These are phyloP conservation scores for Oryza meridionalis DNA, from an alignment of 176 grass and related monocot species.

Conservation along the genomic window DNA sequence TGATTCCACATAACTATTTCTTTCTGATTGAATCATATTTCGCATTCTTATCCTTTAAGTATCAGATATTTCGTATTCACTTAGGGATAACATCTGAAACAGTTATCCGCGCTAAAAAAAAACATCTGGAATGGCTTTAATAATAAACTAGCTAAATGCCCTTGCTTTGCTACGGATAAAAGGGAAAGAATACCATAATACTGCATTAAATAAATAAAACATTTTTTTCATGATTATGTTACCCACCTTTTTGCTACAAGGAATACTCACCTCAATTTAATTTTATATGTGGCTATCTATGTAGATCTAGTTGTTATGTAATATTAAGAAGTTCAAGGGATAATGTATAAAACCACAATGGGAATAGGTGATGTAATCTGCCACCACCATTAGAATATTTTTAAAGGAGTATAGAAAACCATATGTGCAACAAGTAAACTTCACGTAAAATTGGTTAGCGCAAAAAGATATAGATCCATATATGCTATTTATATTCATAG, in stretches of 20 bases:
- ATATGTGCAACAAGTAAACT: neutral
- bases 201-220: too few species aligned
- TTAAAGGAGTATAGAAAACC: neutral
- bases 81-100: neutral
- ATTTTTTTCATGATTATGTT: too few species aligned
- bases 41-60: neutral
- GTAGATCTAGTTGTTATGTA: too few species aligned
- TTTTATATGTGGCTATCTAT: too few species aligned
- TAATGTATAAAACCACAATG: too few species aligned
- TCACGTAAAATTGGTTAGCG: neutral
- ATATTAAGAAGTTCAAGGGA: too few species aligned
- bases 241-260: too few species aligned
- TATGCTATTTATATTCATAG: neutral
- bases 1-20: neutral
- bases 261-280: too few species aligned
- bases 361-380: too few species aligned
- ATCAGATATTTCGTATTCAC: neutral
- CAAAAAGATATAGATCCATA: neutral
- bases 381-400: too few species aligned
- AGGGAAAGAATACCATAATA: too few species aligned
- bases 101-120: neutral
- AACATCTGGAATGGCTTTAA: neutral
- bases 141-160: neutral
- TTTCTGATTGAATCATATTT: neutral
- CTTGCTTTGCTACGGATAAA: too few species aligned